Evolutionary conservation across 2,329 filamentous ascomycete species (phyloP).

Genomic region (Aspergillus pseudoterreus): DNA sequence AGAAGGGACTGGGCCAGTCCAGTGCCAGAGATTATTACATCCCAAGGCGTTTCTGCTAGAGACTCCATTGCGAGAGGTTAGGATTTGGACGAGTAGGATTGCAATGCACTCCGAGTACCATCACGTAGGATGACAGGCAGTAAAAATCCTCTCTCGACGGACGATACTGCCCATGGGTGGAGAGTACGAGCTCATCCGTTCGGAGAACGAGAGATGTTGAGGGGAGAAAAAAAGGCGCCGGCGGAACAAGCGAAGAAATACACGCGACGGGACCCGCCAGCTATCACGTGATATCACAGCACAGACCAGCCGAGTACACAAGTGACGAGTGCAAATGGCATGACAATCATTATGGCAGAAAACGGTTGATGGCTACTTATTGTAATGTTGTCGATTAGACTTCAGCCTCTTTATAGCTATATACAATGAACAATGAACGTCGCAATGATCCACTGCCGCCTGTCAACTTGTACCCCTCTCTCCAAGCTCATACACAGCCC

Average conservation of each 20-base stretch:
- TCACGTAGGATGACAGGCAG: conserved; percentile 18
- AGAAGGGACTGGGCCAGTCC: conserved; percentile 75
- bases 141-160: conserved; percentile 10
- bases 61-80: conserved; percentile 59
- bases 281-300: not conserved
- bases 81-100: conserved; percentile 15
- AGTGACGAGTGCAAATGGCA: too few relatives aligned
- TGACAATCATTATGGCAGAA: too few relatives aligned
- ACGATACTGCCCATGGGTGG: conserved; percentile 17
- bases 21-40: conserved; percentile 75
- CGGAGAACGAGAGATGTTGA: conserved; percentile 8
- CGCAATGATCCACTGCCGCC: too few relatives aligned
- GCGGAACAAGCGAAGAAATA: conserved; percentile 17
- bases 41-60: conserved; percentile 70
- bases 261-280: conserved; percentile 12
- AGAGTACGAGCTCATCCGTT: conserved; percentile 10
- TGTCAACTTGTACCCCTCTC: not conserved
- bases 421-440: too few relatives aligned
- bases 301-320: not conserved
- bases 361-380: too few relatives aligned
- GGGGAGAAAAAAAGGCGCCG: conserved; percentile 13
- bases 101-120: conserved; percentile 17
- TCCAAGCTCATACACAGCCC: not conserved
- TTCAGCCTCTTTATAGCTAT: too few relatives aligned
- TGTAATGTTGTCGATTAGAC: too few relatives aligned